phyloP scores from a whole-genome alignment of 2,329 filamentous ascomycete genomes.

The Neonectria hederae region DNA sequence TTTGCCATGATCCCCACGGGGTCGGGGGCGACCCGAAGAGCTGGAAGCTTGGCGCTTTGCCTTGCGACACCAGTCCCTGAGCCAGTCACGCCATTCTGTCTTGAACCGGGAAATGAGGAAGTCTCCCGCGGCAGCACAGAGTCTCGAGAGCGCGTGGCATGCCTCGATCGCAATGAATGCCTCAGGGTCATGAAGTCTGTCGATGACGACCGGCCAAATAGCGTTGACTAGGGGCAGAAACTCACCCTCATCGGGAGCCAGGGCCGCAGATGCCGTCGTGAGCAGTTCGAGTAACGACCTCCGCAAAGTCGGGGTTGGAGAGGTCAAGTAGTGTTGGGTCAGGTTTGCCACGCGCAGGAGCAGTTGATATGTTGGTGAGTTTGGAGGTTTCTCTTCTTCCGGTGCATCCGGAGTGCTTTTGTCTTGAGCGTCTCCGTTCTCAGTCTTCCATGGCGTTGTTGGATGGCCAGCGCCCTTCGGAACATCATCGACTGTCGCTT shows the following conservation, averaged over 20 bases:
- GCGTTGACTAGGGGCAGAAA: constrained; percentile 92
- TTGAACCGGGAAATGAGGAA: constrained; percentile 83
- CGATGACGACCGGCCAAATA: constrained; percentile 84
- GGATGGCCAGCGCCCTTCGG: constrained; percentile 46
- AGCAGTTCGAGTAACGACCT: constrained; percentile 82
- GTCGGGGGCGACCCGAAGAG: constrained; percentile 17
- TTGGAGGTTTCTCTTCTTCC: constrained; percentile 66
- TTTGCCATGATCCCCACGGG: constrained; percentile 34
- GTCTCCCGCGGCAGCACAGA: constrained; percentile 79
- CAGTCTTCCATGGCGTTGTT: constrained; percentile 49
- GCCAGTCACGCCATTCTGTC: constrained; percentile 72
- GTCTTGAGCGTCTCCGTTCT: constrained; percentile 48
- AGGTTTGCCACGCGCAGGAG: constrained; percentile 83
- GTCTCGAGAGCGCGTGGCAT: constrained; percentile 71
- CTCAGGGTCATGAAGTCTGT: constrained; percentile 73
- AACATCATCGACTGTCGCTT: constrained; percentile 48
- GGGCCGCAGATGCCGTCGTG: constrained; percentile 73
- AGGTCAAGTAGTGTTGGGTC: constrained; percentile 91
- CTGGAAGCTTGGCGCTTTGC: constrained; percentile 52
- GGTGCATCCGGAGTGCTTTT: constrained; percentile 49
- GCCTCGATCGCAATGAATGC: constrained; percentile 75
- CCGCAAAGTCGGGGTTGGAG: constrained; percentile 80
- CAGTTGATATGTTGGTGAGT: constrained; percentile 81
- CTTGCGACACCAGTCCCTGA: constrained; percentile 60
- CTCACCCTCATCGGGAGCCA: constrained; percentile 80